Base-by-base conservation (phyloP, 2,329 filamentous ascomycete genomes). In the Aspergillus cejpii region DNA sequence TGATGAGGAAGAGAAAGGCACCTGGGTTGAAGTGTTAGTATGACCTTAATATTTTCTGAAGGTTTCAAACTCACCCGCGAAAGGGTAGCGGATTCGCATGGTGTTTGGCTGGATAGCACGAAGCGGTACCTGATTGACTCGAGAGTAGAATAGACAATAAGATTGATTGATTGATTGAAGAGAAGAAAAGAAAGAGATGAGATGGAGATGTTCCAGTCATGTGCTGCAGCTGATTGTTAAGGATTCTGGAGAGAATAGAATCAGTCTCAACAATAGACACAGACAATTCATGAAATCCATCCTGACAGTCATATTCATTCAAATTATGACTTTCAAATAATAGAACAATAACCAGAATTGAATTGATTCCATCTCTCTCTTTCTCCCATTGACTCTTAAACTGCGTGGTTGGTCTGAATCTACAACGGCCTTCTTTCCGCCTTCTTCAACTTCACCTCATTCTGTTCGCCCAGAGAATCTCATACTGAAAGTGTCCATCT, bases 61-160 rank as follows among this genome's bases (percentile, higher is more conserved):
- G 11, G 5, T 1, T 34, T 34, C 15, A 7, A 50, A 72, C 80
- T 61, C 74, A 92, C 90, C 87, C 72, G 88, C 88, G 64, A 95
- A 94, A 44, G 86, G 85, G 59, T 89, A 79, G 62, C 90, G 81
- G 72, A 96, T 87, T 68, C 87, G 85, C 85, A 94, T 92, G 19
- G 53, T 66, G 54, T 29, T 8, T 4, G 23, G 4, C 8, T 24
- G 23, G 8, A 24, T n/a, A n/a, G n/a, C n/a, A n/a, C n/a, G 23
- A 4, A 4, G 4, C 23, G 4, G 23, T 24, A 8, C 8, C 8
- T 8, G 23, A 24, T 24, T 24, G 23, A 43, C 31, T 15, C 37
- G 47, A 44, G n/a, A 20, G 20, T 37, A 15, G 38, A 41, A 26
- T 51, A 45, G 51, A 4, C 8, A 5, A 8, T 24, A 5, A 5